phyloP scores from a whole-genome alignment of 257 asterid species.

The Cynanchum wilfordii region DNA sequence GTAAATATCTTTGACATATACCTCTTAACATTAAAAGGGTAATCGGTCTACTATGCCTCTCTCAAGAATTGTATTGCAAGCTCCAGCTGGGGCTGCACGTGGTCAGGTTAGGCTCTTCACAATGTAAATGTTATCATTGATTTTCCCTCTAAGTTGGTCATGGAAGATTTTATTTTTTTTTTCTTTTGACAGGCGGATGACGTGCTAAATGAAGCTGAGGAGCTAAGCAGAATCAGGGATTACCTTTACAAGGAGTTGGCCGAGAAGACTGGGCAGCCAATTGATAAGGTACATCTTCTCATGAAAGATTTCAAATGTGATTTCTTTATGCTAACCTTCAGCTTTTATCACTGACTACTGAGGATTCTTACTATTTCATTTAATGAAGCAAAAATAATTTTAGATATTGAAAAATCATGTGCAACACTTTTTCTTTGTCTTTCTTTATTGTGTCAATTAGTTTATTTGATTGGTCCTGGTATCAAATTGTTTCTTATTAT shows the following conservation, averaged over 20 bases:
- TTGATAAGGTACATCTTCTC: slow-evolving; percentile 51
- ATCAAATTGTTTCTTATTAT: neutral
- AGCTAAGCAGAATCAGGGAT: slow-evolving; percentile 74
- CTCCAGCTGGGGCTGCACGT: slow-evolving; percentile 97
- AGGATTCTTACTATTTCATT: neutral
- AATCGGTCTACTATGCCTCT: slow-evolving; percentile 74
- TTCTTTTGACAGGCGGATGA: slow-evolving; percentile 69
- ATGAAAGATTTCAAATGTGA: neutral
- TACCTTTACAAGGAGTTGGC: slow-evolving; percentile 91
- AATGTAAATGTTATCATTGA: neutral
- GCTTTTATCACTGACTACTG: neutral
- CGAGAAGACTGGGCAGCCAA: slow-evolving; percentile 74
- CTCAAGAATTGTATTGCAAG: slow-evolving; percentile 55
- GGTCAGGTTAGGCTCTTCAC: slow-evolving; percentile 62
- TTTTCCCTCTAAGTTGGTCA: slow-evolving; percentile 7
- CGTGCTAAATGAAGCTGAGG: slow-evolving; percentile 75
- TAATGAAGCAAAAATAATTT: neutral
- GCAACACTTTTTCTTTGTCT: too few relatives aligned
- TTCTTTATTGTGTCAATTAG: neutral
- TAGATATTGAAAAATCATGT: too few relatives aligned
- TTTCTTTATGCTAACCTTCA: neutral
- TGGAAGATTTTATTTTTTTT: slow-evolving; percentile 4
- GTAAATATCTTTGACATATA: neutral
- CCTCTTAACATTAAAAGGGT: slow-evolving; percentile 42
- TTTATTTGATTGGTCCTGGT: neutral